Percentiles rank a stretch among this genome's conserved stretches.
Conservation (phyloP, 352 stramenopile species). For the Pythium guiyangense region DNA sequence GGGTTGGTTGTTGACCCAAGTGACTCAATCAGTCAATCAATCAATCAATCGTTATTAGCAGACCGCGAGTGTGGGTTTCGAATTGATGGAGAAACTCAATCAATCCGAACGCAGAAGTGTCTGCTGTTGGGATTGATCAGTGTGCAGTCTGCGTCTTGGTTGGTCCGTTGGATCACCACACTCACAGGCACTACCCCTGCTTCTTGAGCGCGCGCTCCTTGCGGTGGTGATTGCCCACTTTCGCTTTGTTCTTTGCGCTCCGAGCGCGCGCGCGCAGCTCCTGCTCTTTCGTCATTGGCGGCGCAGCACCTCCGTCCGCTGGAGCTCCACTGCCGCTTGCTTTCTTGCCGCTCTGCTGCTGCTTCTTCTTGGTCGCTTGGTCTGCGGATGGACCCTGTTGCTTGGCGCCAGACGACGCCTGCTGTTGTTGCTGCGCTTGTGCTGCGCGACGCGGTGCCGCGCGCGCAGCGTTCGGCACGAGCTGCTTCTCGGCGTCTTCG, state of each 20-base stretch:
- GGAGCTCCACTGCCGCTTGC: slow-evolving; percentile 2
- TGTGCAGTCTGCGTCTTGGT: no score
- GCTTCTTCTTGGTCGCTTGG: slow-evolving; percentile 17
- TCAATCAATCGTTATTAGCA: no score
- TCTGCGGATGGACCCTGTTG: slow-evolving; percentile 15
- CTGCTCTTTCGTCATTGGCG: slow-evolving; percentile 24
- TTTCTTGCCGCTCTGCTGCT: slow-evolving; percentile 1
- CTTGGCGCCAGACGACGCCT: slow-evolving; percentile 1
- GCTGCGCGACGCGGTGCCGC: background rate
- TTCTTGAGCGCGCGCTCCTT: slow-evolving; percentile 84
- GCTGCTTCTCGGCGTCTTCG: slow-evolving; percentile 23
- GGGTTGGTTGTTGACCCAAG: no score
- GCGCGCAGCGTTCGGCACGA: slow-evolving; percentile 6
- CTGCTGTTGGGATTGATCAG: no score
- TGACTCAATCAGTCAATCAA: no score
- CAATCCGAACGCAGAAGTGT: no score
- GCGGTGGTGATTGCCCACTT: slow-evolving; percentile 75
- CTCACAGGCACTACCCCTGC: slow-evolving; percentile 7
- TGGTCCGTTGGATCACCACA: no score
- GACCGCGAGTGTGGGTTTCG: no score
- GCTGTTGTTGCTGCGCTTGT: background rate
- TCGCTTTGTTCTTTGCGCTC: slow-evolving; percentile 77
- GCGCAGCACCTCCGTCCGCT: background rate
- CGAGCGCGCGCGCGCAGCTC: slow-evolving; percentile 35
- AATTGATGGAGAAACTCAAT: no score